Evolutionary conservation across 177 flowering plant genomes (phyloP).

Genomic region (Vitis hybrid): DNA sequence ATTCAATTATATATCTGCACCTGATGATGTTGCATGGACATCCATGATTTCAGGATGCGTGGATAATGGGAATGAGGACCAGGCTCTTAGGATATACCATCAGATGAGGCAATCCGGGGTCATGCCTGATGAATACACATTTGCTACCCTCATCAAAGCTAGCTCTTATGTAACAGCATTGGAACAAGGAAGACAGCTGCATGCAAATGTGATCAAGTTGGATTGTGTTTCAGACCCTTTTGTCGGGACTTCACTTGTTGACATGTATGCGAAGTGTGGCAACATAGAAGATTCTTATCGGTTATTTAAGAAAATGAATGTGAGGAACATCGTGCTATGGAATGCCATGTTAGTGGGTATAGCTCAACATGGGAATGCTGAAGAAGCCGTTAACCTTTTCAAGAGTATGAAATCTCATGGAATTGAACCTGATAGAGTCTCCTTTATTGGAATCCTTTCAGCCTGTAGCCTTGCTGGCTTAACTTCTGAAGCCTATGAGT

Average conservation of each 20-base stretch:
- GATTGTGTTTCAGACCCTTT: constrained; percentile 34
- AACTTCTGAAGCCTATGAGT: constrained; percentile 39
- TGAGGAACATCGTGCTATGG: constrained; percentile 40
- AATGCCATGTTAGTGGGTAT: constrained; percentile 64
- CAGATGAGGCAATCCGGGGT: constrained; percentile 44
- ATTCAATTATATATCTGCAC: constrained; percentile 34
- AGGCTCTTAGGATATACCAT: constrained; percentile 40
- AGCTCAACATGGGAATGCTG: constrained; percentile 60
- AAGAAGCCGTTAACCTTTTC: constrained; percentile 51
- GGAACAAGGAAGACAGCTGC: constrained; percentile 63
- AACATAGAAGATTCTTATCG: constrained; percentile 35
- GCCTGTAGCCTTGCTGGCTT: constrained; percentile 67
- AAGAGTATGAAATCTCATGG: constrained; percentile 27
- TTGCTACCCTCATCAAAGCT: constrained; percentile 59
- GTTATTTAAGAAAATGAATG: constrained; percentile 34
- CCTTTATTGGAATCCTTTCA: constrained; percentile 60
- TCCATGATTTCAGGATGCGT: constrained; percentile 60
- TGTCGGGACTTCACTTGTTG: constrained; percentile 53
- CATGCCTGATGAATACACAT: constrained; percentile 53
- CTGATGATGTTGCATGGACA: constrained; percentile 63
- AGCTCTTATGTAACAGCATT: constrained; percentile 48
- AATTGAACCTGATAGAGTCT: constrained; percentile 46
- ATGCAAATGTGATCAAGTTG: constrained; percentile 50
- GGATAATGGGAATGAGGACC: constrained; percentile 49
- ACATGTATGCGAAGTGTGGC: constrained; percentile 36